Conservation (phyloP, 2,329 filamentous ascomycete genomes). For the Neurospora sp. region DNA sequence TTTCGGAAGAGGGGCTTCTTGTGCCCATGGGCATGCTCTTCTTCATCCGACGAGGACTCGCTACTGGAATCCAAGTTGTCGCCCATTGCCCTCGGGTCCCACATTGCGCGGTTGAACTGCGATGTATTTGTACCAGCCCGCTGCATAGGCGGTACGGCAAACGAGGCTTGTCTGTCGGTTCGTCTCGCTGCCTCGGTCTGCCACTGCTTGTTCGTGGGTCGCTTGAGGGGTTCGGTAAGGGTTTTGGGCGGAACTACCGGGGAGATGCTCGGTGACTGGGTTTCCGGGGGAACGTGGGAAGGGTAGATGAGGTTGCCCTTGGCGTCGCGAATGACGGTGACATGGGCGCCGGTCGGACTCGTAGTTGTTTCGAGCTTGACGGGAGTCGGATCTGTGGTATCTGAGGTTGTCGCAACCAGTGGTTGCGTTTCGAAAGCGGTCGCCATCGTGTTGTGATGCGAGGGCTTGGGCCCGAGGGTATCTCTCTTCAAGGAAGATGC, state of each 20-base stretch:
- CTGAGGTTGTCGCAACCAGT: background rate
- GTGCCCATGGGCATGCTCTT: conserved; percentile 2
- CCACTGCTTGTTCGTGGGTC: conserved; percentile 11
- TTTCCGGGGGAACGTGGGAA: conserved; percentile 22
- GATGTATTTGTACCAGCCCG: conserved; percentile 21
- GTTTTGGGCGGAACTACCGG: conserved; percentile 2
- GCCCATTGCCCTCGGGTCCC: conserved; percentile 9
- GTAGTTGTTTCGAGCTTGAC: conserved; percentile 21
- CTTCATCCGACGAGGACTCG: conserved; percentile 20
- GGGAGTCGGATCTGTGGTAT: background rate
- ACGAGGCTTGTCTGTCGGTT: conserved; percentile 8
- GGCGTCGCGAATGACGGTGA: conserved; percentile 23
- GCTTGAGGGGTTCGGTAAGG: conserved; percentile 1
- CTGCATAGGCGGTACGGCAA: conserved; percentile 11
- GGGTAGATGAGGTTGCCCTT: conserved; percentile 24
- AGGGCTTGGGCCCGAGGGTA: background rate
- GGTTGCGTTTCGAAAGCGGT: background rate
- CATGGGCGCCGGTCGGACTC: conserved; percentile 17
- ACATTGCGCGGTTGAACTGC: conserved; percentile 21
- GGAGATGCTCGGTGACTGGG: conserved; percentile 8
- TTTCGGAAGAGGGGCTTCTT: background rate
- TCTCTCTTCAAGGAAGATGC: background rate
- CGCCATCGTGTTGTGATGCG: background rate
- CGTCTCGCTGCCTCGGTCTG: conserved; percentile 14
- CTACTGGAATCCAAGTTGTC: conserved; percentile 16